These are phyloP conservation scores for Brettanomyces sp. DNA, from an alignment of 805 yeast genomes.

Conservation along the genomic window DNA sequence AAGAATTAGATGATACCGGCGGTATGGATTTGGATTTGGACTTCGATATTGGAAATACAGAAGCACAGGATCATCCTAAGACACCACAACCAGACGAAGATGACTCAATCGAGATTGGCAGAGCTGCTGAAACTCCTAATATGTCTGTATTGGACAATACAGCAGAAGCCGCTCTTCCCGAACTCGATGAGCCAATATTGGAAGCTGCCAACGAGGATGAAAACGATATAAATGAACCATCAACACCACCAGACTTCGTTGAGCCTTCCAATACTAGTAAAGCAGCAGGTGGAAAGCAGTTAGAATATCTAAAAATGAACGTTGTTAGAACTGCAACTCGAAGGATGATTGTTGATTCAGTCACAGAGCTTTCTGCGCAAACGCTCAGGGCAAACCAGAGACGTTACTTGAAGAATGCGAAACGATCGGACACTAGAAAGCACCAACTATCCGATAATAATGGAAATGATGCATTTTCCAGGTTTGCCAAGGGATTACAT, in stretches of 20 bases:
- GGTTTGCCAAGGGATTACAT: neutral
- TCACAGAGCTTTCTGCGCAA: conserved; percentile 35
- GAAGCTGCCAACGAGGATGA: conserved; percentile 9
- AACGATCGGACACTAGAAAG: neutral
- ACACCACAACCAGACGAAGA: conserved; percentile 18
- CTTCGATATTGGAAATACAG: conserved; percentile 21
- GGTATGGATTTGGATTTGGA: conserved; percentile 24
- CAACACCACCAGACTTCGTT: conserved; percentile 2
- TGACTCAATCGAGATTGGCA: conserved; percentile 44
- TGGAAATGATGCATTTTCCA: neutral
- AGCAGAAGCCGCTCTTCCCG: conserved; percentile 31
- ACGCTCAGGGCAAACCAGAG: conserved; percentile 23
- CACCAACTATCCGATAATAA: neutral
- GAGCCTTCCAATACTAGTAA: conserved; percentile 9
- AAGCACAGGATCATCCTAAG: conserved; percentile 4
- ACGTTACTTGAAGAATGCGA: conserved; percentile 6
- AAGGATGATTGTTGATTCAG: conserved; percentile 36
- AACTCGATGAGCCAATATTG: conserved; percentile 18
- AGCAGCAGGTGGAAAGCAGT: conserved; percentile 23
- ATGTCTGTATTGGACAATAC: conserved; percentile 14
- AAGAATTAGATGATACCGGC: conserved; percentile 25
- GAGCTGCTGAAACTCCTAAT: conserved; percentile 27
- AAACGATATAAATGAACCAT: neutral
- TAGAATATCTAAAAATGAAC: conserved; percentile 23
- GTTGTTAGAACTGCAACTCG: conserved; percentile 43